Evolutionary conservation across 2,329 filamentous ascomycete genomes (phyloP).

Genomic region (Ophiostoma sp.): DNA sequence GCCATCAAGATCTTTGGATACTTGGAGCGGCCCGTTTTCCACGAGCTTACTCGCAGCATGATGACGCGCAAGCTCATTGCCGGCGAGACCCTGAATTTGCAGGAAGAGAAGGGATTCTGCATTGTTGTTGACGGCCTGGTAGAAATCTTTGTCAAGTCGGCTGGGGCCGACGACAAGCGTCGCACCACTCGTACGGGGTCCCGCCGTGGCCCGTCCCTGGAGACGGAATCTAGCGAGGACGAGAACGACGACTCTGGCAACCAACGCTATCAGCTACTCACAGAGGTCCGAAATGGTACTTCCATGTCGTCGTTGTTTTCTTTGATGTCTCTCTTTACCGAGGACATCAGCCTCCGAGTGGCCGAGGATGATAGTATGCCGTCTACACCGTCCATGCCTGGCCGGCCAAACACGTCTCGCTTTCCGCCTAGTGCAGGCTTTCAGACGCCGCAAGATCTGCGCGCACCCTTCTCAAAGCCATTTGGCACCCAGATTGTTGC

Average conservation of each 20-base stretch:
- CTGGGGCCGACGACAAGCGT: constrained; percentile 40
- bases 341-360: constrained; percentile 76
- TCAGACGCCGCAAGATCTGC: constrained; percentile 32
- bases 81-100: constrained; percentile 87
- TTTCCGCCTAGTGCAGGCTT: constrained; percentile 32
- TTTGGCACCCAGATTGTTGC: constrained; percentile 21
- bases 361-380: constrained; percentile 56
- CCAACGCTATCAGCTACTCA: constrained; percentile 89
- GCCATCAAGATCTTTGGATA: constrained; percentile 99
- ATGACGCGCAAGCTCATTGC: constrained; percentile 95
- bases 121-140: constrained; percentile 93
- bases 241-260: constrained; percentile 53
- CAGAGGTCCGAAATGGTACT: constrained; percentile 94
- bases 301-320: constrained; percentile 99
- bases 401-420: constrained; percentile 29
- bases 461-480: constrained; percentile 38
- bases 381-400: constrained; percentile 30
- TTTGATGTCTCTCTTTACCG: constrained; percentile 92
- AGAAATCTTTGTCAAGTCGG: constrained; percentile 96
- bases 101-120: constrained; percentile 97
- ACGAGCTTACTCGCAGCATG: constrained; percentile 96
- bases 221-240: constrained; percentile 42
- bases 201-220: constrained; percentile 38
- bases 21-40: constrained; percentile 90
- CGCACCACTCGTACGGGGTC: constrained; percentile 28